Evolutionary conservation across 257 asterid genomes (phyloP), one percentile per base, ranked within the genome.

Genomic region (Cynanchum wilfordii): DNA sequence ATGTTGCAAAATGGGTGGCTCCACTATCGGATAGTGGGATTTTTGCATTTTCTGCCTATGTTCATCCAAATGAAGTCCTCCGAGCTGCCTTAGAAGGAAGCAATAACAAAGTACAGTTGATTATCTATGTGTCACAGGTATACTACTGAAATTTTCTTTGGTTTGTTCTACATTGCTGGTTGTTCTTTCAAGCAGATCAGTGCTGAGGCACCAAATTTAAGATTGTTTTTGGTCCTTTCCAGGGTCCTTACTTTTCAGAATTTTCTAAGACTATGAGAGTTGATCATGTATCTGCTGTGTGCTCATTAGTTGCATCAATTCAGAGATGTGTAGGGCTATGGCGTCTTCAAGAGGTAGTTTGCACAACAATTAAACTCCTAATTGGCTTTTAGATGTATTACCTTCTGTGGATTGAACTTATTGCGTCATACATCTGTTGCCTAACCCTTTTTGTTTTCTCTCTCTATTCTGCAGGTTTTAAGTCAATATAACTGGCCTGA

Each of bases 401-500:
- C 20, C 20, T 59, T 27, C n/a, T 62, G 44, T 5, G 12, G 13
- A 10, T 59, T 25, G 36, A 57, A 36, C 27, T 44, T 29, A 13
- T 16, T 62, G 45, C 44, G 30, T 58, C 72, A 52, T 49, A 13
- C 19, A 17, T 25, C 75, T 82, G 79, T 75, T 74, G 72, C 73
- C 68, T 36, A 69, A 72, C 44, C 52, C 29, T 68, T 65, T 77
- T 44, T 73, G 17, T 58, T 81, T 66, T 11, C 57, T 65, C 71
- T 73, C 74, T 42, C 70, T 62, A 42, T 70, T 69, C 12, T 68
- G 80, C 86, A 92, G 98, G 88, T 92, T 77, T 78, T 92, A 88
- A 79, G 88, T 74, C 87, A 78, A 72, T 86, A 83, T 81, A 92
- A 86, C 85, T 92, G 98, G 98, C 96, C 98, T 73, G 98, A 92